phyloP scores from a whole-genome alignment of 78 protist genomes.

The Parvularia atlantis region DNA sequence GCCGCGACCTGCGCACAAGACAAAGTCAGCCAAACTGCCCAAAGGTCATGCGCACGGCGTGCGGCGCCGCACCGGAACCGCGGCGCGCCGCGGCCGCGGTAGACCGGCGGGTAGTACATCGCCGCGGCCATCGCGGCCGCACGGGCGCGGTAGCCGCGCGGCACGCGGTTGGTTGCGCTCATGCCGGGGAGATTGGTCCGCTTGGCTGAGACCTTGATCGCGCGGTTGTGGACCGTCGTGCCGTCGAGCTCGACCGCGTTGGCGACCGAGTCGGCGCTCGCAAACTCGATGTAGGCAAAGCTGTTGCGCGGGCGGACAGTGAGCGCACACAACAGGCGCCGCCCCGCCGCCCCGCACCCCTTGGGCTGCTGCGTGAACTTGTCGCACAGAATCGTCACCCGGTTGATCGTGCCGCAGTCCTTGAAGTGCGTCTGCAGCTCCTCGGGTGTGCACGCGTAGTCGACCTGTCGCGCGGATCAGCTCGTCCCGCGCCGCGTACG shows the following conservation, averaged over 20 bases:
- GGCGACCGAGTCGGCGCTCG: constrained; percentile 6
- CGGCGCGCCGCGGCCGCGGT: too few species aligned
- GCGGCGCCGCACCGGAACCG: too few species aligned
- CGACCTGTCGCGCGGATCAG: background rate
- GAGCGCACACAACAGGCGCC: background rate
- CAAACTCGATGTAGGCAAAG: constrained; percentile 3
- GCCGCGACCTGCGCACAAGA: too few species aligned
- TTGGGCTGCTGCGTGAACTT: constrained; percentile 2
- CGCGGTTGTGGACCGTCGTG: constrained; percentile 10
- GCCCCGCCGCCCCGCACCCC: background rate
- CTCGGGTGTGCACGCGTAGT: constrained; percentile 15
- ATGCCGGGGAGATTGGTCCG: too few species aligned
- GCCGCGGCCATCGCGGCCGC: too few species aligned
- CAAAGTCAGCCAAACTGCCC: too few species aligned
- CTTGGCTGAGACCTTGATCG: constrained; percentile 33
- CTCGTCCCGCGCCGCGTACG: background rate
- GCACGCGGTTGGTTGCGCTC: too few species aligned
- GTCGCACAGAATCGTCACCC: constrained; percentile 29
- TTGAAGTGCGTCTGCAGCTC: constrained; percentile 26
- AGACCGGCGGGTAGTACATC: too few species aligned
- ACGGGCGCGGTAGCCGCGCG: too few species aligned
- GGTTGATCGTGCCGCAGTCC: constrained; percentile 23
- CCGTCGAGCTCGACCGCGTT: constrained; percentile 10
- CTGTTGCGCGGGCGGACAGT: background rate
- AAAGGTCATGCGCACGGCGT: too few species aligned